A percentile compares a stretch with the other conserved stretches of the same genome.
Evolutionary conservation across 331 rosid species (phyloP).

Genomic region (Cucumis variabilis): DNA sequence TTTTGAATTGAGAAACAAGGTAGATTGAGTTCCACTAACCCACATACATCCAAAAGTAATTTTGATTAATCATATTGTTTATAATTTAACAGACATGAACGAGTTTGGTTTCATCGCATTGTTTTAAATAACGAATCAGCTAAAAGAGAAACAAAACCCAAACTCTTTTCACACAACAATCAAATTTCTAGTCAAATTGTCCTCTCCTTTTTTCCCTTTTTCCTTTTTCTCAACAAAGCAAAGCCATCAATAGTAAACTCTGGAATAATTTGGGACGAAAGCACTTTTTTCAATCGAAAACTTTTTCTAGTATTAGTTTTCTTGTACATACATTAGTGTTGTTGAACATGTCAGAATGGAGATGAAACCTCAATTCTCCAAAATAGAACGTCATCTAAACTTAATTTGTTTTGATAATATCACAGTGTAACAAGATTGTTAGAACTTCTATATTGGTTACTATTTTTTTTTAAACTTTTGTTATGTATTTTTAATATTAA

Average conservation of each 20-base stretch:
- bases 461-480: no score
- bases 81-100: not conserved
- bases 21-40: not conserved
- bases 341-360: no score
- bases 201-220: not conserved
- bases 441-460: no score
- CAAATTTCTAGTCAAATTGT: constrained; percentile 1
- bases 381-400: no score
- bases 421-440: no score
- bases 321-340: no score
- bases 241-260: not conserved
- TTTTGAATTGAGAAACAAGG: not conserved
- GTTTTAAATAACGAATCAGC: not conserved
- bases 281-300: not conserved
- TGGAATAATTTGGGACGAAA: not conserved
- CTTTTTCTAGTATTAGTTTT: no score
- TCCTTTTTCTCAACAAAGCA: not conserved
- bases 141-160: not conserved
- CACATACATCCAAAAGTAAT: not conserved
- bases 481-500: no score
- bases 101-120: constrained; percentile 22
- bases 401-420: no score
- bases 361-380: no score
- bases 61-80: not conserved
- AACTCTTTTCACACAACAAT: not conserved